phyloP scores from a whole-genome alignment of 176 grass and related monocot genomes.

The Carex myosuroides region DNA sequence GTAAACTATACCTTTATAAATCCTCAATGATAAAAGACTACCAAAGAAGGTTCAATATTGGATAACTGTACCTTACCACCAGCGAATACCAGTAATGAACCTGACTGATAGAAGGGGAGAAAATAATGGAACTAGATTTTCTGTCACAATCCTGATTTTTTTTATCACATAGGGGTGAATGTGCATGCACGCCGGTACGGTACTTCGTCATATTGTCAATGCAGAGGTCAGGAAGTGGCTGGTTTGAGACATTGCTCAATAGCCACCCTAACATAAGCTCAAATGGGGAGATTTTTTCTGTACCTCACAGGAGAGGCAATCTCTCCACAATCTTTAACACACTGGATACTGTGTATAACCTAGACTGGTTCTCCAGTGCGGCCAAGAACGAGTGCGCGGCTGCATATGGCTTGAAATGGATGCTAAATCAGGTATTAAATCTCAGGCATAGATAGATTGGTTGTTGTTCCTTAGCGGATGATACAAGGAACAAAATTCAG shows the following conservation, averaged over 20 bases:
- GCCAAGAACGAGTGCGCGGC: constrained; percentile 83
- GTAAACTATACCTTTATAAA: background rate
- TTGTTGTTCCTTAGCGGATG: background rate
- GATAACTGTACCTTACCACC: background rate
- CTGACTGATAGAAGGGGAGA: background rate
- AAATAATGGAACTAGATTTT: background rate
- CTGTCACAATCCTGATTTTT: background rate
- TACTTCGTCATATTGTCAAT: constrained; percentile 85
- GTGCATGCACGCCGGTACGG: constrained; percentile 63
- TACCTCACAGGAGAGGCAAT: constrained; percentile 47
- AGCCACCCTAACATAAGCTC: constrained; percentile 94
- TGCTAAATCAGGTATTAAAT: constrained; percentile 79
- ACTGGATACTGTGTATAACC: constrained; percentile 63
- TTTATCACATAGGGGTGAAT: constrained; percentile 43
- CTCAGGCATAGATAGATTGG: background rate
- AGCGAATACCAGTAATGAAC: background rate
- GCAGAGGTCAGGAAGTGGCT: constrained; percentile 95
- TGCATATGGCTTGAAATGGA: constrained; percentile 95
- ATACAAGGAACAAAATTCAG: background rate
- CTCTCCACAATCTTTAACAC: constrained; percentile 54
- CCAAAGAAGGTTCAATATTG: background rate
- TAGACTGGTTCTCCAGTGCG: constrained; percentile 80
- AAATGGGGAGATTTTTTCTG: constrained; percentile 81
- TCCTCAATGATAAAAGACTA: background rate
- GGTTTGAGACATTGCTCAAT: constrained; percentile 97